Evolutionary conservation across 352 stramenopile genomes (phyloP), one percentile per base, ranked within the genome.

Genomic region (Phytophthora vignae): DNA sequence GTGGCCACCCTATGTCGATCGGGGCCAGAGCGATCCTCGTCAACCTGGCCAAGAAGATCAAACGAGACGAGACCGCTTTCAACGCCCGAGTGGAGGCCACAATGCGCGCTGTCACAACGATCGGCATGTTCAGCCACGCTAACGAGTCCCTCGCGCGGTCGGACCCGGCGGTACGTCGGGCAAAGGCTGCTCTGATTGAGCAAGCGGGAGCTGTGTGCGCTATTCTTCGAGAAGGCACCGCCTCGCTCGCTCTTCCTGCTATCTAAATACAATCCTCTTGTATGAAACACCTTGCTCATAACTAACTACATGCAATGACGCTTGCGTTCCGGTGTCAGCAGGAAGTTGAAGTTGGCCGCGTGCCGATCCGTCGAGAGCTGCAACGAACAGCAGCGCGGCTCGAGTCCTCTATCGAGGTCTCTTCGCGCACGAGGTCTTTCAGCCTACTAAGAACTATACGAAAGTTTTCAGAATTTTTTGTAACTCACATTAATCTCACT

Each of bases 51-150:
- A 54, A 27, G 38, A 67, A 60, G 21, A 54, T 60, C 49, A 60
- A 53, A 60, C 48, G 60, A 15, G 36, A 67, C 46, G 49, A 60
- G 9, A 14, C 4, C 7, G 49, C 60, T 8, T 60, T 67, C 49
- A 60, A 60, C 15, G 10, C 22, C 19, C 17, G n/a, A 2, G n/a
- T 53, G 3, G 46, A 53, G 46, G n/a, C 46, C n/a, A 53, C 46
- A 10, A 53, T 53, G 46, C 46, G n/a, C n/a, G 9, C 14, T n/a
- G 17, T 53, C 17, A 15, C 46, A 27, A 15, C 46, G n/a, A 53
- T 53, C 4, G 46, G 46, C n/a, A 27, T 53, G 17, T 53, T 53
- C 19, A 22, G 46, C 17, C n/a, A 53, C 8, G 4, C 46, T 14
- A 53, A 22, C 8, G n/a, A 29, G 14, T 3, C 14, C 17, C 9